phyloP scores from a whole-genome alignment of 805 yeast genomes.

The Cyberlindnera maclurae region DNA sequence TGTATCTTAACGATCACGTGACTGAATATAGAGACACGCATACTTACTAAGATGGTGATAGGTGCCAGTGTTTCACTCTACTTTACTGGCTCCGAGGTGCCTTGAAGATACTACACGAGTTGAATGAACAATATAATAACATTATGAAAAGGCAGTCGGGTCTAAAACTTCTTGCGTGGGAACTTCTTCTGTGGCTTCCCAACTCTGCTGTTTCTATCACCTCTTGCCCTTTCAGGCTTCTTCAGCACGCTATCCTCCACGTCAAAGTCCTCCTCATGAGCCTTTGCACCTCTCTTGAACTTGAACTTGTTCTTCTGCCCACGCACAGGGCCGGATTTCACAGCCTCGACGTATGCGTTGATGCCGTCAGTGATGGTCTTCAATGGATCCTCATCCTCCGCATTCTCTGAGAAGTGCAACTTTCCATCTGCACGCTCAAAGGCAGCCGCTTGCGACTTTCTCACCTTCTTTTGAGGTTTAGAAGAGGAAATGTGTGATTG shows the following conservation, averaged over 20 bases:
- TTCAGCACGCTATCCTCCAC: conserved; percentile 33
- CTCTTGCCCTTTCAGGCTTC: conserved; percentile 12
- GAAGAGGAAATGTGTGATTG: conserved; percentile 85
- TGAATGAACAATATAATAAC: no score
- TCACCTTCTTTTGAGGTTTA: conserved; percentile 59
- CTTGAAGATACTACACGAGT: no score
- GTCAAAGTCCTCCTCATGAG: conserved; percentile 45
- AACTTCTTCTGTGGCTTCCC: conserved; percentile 32
- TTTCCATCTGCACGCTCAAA: conserved; percentile 46
- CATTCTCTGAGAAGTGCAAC: conserved; percentile 42
- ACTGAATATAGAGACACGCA: no score
- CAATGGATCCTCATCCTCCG: conserved; percentile 39
- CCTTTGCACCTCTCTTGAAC: conserved; percentile 60
- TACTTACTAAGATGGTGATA: no score
- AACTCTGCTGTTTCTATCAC: conserved; percentile 13
- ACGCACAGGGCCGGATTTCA: conserved; percentile 85
- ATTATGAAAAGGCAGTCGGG: neutral
- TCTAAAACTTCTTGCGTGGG: conserved; percentile 50
- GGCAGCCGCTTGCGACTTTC: conserved; percentile 30
- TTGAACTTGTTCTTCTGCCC: conserved; percentile 90
- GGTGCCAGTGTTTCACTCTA: no score
- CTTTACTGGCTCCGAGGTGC: no score
- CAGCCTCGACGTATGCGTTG: conserved; percentile 91
- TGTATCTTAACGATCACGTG: no score
- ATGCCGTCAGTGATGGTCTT: conserved; percentile 50